Evolutionary conservation across 768 basidiomycete genomes (phyloP).

Genomic region (Tylopilus subfusipes): DNA sequence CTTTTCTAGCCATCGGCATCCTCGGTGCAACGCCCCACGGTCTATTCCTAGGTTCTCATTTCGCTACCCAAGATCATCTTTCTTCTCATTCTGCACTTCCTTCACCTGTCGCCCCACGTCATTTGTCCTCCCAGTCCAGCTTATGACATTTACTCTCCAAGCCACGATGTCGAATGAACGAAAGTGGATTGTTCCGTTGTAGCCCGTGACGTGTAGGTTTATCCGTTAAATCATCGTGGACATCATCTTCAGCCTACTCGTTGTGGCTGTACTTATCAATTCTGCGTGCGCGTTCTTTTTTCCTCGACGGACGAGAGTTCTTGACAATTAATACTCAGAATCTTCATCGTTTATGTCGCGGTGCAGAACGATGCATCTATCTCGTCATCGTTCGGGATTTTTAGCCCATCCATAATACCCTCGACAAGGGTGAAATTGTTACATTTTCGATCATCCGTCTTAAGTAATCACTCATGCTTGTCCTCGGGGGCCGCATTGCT

Average conservation of each 20-base stretch:
- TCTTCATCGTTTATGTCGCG: background rate
- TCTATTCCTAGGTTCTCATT: background rate
- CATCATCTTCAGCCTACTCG: background rate
- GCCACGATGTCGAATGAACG: too few species aligned
- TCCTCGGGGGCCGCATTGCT: background rate
- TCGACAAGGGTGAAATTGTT: background rate
- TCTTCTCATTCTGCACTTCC: background rate
- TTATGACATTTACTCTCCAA: background rate
- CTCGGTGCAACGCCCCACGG: background rate
- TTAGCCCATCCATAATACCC: background rate
- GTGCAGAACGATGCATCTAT: background rate
- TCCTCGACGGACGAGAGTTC: background rate
- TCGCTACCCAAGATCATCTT: background rate
- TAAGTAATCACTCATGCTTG: background rate
- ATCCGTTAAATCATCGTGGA: too few species aligned
- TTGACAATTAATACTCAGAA: background rate
- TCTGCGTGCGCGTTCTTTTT: background rate
- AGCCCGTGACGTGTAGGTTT: too few species aligned
- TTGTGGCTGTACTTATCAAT: background rate
- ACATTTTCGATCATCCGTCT: background rate
- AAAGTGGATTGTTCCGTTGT: too few species aligned
- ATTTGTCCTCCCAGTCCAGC: background rate
- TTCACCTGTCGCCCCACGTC: background rate
- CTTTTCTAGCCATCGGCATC: background rate
- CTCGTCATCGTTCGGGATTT: background rate